Evolutionary conservation across 2,329 filamentous ascomycete species (phyloP).

Genomic region (Aspergillus aculeatus): DNA sequence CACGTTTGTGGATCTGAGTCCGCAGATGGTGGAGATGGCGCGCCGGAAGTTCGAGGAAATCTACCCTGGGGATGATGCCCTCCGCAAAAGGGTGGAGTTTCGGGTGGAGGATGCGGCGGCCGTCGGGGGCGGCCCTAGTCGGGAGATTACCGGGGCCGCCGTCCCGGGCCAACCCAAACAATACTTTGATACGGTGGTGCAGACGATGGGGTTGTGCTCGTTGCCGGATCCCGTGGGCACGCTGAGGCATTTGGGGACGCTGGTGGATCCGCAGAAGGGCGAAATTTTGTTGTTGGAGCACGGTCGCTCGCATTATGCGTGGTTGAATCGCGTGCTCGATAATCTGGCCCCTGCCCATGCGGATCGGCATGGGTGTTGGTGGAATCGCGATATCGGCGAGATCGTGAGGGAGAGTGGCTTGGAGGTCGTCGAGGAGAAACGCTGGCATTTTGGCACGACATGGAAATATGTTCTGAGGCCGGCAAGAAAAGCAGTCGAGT

Average conservation of each 20-base stretch:
- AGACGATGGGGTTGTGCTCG: conserved; percentile 53
- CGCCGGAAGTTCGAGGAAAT: conserved; percentile 42
- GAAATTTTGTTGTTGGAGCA: conserved; percentile 51
- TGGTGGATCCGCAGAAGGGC: conserved; percentile 42
- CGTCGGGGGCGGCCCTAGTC: not conserved
- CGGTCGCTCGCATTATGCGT: conserved; percentile 47
- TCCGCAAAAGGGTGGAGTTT: conserved; percentile 27
- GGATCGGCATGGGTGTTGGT: conserved; percentile 53
- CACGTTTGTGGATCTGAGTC: conserved; percentile 50
- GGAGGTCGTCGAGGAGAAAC: conserved; percentile 46
- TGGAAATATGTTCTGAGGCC: conserved; percentile 46
- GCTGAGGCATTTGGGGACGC: conserved; percentile 41
- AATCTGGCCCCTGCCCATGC: conserved; percentile 49
- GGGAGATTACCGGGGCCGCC: conserved; percentile 5
- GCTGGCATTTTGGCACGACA: conserved; percentile 51
- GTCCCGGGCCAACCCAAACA: not conserved
- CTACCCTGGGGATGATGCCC: conserved; percentile 27
- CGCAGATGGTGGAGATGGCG: conserved; percentile 49
- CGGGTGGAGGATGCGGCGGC: conserved; percentile 37
- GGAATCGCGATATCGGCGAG: conserved; percentile 51
- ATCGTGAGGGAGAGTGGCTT: conserved; percentile 50
- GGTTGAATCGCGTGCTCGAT: conserved; percentile 50
- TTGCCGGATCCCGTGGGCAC: conserved; percentile 44
- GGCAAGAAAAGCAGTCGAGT: conserved; percentile 8
- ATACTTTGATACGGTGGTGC: conserved; percentile 48